Evolutionary conservation across 192 early-diverging fungal genomes (phyloP).

Genomic region (Coemansia sp.): DNA sequence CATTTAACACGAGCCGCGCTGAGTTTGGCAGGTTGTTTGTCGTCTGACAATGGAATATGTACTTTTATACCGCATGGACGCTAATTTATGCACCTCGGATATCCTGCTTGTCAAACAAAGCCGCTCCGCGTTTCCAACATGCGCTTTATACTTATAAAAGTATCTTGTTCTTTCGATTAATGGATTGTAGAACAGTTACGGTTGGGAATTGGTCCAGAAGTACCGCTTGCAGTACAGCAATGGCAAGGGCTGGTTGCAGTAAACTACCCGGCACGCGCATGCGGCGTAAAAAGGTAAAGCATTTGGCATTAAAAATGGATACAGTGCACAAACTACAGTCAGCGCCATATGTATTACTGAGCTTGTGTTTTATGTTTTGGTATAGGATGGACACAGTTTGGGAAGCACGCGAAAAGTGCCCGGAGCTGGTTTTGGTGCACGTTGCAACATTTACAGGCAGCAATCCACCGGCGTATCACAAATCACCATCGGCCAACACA

Average conservation of each 20-base stretch:
- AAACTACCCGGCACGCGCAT: slow-evolving; percentile 81
- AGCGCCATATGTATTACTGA: neutral
- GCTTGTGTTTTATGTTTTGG: neutral
- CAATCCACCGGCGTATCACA: slow-evolving; percentile 68
- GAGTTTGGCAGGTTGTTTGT: neutral
- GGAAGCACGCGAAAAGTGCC: slow-evolving; percentile 49
- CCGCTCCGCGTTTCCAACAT: neutral
- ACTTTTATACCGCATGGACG: neutral
- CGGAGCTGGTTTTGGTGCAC: slow-evolving; percentile 73
- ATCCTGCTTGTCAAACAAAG: neutral
- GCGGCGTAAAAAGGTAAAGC: slow-evolving; percentile 70
- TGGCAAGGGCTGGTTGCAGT: slow-evolving; percentile 86
- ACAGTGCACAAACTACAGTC: neutral
- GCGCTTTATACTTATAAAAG: neutral
- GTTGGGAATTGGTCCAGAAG: slow-evolving; percentile 62
- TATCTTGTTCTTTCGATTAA: neutral
- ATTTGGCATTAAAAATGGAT: neutral
- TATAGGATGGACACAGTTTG: slow-evolving; percentile 36
- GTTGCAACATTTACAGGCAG: slow-evolving; percentile 77
- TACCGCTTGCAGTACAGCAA: slow-evolving; percentile 86
- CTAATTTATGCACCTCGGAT: slow-evolving; percentile 10
- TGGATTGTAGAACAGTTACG: slow-evolving; percentile 64
- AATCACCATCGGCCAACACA: slow-evolving; percentile 61
- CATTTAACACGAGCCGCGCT: neutral
- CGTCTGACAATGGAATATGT: neutral